Evolutionary conservation across 2,329 filamentous ascomycete genomes (phyloP).

Genomic region (Apiospora koreana): DNA sequence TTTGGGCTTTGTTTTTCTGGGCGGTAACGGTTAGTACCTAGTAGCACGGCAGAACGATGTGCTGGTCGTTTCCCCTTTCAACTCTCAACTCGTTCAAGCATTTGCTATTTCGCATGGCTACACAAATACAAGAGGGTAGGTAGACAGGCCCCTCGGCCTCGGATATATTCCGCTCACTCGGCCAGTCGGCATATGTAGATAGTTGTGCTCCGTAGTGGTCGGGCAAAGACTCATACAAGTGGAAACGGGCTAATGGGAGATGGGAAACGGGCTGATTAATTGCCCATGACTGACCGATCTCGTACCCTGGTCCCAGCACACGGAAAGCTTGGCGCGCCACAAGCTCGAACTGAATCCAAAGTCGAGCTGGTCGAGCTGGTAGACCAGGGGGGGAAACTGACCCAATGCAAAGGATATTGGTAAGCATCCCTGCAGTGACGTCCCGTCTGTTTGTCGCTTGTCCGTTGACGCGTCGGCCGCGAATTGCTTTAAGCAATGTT

Average conservation of each 20-base stretch:
- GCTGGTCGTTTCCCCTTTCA: background rate
- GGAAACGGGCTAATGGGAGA: conserved; percentile 3
- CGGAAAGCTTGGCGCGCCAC: conserved; percentile 3
- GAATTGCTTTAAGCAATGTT: background rate
- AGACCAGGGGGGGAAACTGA: background rate
- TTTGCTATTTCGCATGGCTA: background rate
- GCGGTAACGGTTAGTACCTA: background rate
- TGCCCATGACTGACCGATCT: background rate
- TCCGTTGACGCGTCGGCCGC: background rate
- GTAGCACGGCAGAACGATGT: background rate
- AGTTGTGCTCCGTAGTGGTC: background rate
- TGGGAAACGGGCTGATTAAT: conserved; percentile 4
- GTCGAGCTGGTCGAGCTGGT: background rate
- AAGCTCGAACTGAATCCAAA: background rate
- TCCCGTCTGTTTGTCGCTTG: background rate
- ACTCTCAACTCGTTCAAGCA: background rate
- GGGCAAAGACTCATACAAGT: conserved; percentile 7
- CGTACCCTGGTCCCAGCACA: background rate
- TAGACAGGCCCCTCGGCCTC: background rate
- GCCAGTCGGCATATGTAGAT: background rate
- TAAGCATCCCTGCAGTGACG: conserved; percentile 8
- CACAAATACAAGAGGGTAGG: no score
- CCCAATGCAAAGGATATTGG: conserved; percentile 7
- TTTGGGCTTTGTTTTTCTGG: background rate
- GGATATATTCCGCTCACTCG: background rate